Evolutionary conservation across 78 protist species (phyloP).

Genomic region (Protostelium mycophagum): DNA sequence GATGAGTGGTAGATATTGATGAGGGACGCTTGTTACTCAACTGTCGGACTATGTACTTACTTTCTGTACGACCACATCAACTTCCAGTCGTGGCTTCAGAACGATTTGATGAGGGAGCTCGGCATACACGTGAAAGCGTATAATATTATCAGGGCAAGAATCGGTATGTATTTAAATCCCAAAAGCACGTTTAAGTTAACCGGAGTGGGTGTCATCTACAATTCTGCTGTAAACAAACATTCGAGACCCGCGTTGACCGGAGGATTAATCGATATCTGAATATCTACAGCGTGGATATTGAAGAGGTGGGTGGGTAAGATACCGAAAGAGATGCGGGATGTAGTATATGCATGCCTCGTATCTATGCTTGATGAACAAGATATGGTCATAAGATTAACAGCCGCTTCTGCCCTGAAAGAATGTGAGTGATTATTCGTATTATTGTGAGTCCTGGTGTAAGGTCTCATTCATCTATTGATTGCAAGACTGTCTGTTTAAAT

Average conservation of each 20-base stretch:
- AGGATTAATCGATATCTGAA: neutral
- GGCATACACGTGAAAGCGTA: neutral
- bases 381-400: neutral
- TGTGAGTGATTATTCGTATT: neutral
- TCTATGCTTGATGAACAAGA: neutral
- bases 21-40: neutral
- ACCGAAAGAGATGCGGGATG: neutral
- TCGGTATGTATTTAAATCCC: neutral
- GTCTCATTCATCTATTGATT: too few relatives aligned
- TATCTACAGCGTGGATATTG: neutral
- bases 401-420: neutral
- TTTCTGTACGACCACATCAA: neutral
- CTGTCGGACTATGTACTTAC: neutral
- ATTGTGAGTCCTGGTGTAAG: too few relatives aligned
- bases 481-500: too few relatives aligned
- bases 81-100: neutral
- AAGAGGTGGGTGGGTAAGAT: neutral
- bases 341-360: neutral
- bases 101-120: neutral
- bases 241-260: too few relatives aligned
- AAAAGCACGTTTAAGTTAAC: too few relatives aligned
- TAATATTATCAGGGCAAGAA: neutral
- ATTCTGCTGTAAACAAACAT: too few relatives aligned
- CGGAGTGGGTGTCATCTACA: too few relatives aligned
- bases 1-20: neutral